Conservation (phyloP, 2,329 filamentous ascomycete species). For the Tetracladium maxilliforme region DNA sequence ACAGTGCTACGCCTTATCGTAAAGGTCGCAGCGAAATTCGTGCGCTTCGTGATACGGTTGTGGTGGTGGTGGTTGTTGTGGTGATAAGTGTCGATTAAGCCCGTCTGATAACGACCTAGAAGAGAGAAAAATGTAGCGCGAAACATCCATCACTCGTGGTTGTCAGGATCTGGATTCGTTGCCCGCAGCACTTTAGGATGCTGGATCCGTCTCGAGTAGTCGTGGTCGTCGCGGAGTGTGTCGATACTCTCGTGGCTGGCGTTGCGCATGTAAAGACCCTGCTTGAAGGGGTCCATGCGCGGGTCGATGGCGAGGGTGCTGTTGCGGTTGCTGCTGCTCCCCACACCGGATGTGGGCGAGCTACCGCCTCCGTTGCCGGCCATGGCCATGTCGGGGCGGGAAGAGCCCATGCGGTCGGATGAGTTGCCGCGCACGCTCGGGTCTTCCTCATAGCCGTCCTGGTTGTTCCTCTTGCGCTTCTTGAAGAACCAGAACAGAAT, state of each 20-base stretch:
- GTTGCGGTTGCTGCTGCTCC: slow-evolving; percentile 5
- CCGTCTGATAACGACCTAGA: background rate
- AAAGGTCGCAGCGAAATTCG: no score
- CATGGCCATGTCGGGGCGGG: no score
- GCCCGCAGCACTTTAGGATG: slow-evolving; percentile 42
- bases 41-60: background rate
- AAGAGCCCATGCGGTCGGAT: no score
- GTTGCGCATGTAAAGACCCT: slow-evolving; percentile 39
- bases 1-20: no score
- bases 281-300: slow-evolving; percentile 44
- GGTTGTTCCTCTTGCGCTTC: no score
- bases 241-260: slow-evolving; percentile 49
- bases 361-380: no score
- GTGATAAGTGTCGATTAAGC: no score
- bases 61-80: background rate
- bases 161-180: slow-evolving; percentile 42
- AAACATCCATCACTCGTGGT: slow-evolving; percentile 11
- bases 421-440: no score
- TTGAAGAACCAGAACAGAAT: slow-evolving; percentile 22
- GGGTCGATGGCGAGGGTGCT: slow-evolving; percentile 31
- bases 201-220: slow-evolving; percentile 39
- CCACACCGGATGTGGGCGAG: no score
- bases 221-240: slow-evolving; percentile 48
- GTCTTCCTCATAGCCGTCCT: no score
- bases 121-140: no score